phyloP scores from a whole-genome alignment of 1,139 yeast genomes.

The Yamadazyma blattariae region DNA sequence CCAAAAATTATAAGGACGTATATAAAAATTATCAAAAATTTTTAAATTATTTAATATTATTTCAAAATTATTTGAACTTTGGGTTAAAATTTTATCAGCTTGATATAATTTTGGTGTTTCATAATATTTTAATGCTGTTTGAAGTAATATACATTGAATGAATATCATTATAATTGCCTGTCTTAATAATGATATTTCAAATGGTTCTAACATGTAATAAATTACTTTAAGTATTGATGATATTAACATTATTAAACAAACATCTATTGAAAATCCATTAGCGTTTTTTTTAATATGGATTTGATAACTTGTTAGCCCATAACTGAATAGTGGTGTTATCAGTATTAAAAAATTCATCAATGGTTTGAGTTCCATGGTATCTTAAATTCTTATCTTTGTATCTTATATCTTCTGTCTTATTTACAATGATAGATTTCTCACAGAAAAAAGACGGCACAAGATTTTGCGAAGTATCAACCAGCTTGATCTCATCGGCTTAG shows the following conservation, averaged over 20 bases:
- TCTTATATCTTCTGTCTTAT: too few relatives aligned
- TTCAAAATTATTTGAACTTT: constrained; percentile 16
- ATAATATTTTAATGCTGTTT: constrained; percentile 59
- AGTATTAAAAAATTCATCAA: constrained; percentile 10
- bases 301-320: constrained; percentile 76
- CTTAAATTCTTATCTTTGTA: too few relatives aligned
- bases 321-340: constrained; percentile 73
- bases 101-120: constrained; percentile 34
- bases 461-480: too few relatives aligned
- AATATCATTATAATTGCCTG: constrained; percentile 78
- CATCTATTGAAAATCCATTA: constrained; percentile 80
- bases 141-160: constrained; percentile 64
- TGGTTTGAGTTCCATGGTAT: neutral
- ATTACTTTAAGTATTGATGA: constrained; percentile 72
- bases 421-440: too few relatives aligned
- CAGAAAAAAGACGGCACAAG: too few relatives aligned
- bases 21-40: constrained; percentile 67
- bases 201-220: constrained; percentile 77
- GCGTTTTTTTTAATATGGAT: constrained; percentile 64
- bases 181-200: constrained; percentile 68
- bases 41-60: constrained; percentile 26
- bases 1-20: constrained; percentile 73
- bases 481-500: too few relatives aligned
- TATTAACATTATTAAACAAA: constrained; percentile 86
- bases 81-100: constrained; percentile 24